Base-by-base conservation (phyloP, 1,139 yeast genomes). In the Pichia inconspicua region DNA sequence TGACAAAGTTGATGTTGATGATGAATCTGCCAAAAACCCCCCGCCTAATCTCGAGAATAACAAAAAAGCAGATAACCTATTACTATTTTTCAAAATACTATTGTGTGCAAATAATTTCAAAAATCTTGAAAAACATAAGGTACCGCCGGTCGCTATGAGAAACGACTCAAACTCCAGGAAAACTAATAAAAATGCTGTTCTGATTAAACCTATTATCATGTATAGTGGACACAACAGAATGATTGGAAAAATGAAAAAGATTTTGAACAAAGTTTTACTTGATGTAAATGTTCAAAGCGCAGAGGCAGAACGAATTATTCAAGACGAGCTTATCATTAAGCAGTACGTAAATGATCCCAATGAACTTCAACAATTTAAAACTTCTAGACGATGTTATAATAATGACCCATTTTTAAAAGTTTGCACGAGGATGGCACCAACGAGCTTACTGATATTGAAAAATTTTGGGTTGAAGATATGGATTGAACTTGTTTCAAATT, bases 141-240 rank as follows among this genome's bases (percentile, higher is more conserved):
- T 70, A 28, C 69, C 74, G 72, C 81, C 74, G 71, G 66, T 73
- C 70, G 67, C 63, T 17, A 66, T 57, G 53, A 52, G 56, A 38
- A 55, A 51, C 44, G 56, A 53, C 5, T n/a, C 27, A 14, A 34
- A 7, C 14, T 30, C 32, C n/a, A 40, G 32, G 6, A 51, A 43
- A 43, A 11, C 27, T 2, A 46, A 41, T 8, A 48, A 70, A 72
- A 40, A 78, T 71, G 52, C 50, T 46, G 76, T 81, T 2, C 65
- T 78, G 48, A 70, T 63, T 5, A 67, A 86, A 44, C 92, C 95
- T 1, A 64, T 85, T 38, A 70, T 85, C 31, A 88, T 89, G 3
- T 83, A 80, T 55, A 73, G 82, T 48, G 76, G 80, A 49, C 94
- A 85, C 58, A 80, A 80, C 55, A 66, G 73, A 45, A 69, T 75